Percentiles rank a stretch among this genome's conserved stretches.
Evolutionary conservation across 495 filamentous ascomycete species (phyloP).

Genomic region (Penicillium cataractarum): DNA sequence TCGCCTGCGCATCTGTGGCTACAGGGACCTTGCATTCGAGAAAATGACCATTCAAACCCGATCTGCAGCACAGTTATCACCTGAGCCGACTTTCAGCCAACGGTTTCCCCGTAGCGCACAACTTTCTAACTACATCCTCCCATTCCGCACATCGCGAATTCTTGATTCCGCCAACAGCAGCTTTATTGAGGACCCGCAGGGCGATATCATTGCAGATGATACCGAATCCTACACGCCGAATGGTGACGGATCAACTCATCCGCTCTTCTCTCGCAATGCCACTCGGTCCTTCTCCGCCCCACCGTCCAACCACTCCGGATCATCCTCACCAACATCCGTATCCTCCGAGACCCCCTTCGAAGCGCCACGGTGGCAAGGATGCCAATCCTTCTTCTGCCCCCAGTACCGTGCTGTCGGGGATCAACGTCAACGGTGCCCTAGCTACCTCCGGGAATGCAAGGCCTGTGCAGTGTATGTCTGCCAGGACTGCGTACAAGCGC

Average conservation of each 20-base stretch:
- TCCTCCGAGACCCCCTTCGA: slow-evolving; percentile 46
- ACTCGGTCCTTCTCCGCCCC: slow-evolving; percentile 40
- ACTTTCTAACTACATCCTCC: slow-evolving; percentile 30
- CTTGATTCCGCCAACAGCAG: slow-evolving; percentile 47
- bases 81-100: slow-evolving; percentile 14
- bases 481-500: slow-evolving; percentile 50
- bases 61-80: slow-evolving; percentile 17
- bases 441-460: slow-evolving; percentile 55
- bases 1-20: slow-evolving; percentile 62
- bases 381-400: slow-evolving; percentile 61
- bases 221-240: slow-evolving; percentile 23
- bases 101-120: too few relatives aligned
- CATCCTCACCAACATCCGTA: slow-evolving; percentile 43
- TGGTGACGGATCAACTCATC: slow-evolving; percentile 18
- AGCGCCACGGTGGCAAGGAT: slow-evolving; percentile 55
- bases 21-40: slow-evolving; percentile 58
- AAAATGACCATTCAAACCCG: slow-evolving; percentile 46
- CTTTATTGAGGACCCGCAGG: slow-evolving; percentile 42
- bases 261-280: slow-evolving; percentile 24
- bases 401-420: slow-evolving; percentile 54
- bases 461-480: slow-evolving; percentile 60
- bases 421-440: slow-evolving; percentile 52
- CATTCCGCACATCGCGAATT: slow-evolving; percentile 37
- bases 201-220: slow-evolving; percentile 30
- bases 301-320: slow-evolving; percentile 46